Evolutionary conservation across 108 stramenopile genomes (phyloP), one percentile per base, ranked within the genome.

Genomic region (Cafeteria roenbergensis): DNA sequence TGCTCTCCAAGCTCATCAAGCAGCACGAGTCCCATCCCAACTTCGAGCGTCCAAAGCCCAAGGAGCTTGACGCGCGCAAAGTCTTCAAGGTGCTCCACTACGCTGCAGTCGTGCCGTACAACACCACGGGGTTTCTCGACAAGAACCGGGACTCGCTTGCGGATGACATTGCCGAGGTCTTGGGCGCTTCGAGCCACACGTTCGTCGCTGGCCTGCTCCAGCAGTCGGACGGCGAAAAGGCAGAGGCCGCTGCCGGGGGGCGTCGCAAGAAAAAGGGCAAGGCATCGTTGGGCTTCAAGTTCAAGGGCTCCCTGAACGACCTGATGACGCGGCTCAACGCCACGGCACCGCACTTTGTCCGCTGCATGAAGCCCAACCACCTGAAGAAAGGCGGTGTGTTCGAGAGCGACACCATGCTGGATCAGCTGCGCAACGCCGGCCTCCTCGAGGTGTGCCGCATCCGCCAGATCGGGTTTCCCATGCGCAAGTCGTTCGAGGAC

Each of bases 291-390:
- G 79, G 79, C 30, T 57, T 64, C 24, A 89, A 94, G 69, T 97
- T 97, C 75, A 87, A 88, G 68, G 33, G 68, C 21, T 91, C 92
- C 69, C 85, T 95, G 28, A 71, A 78, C 35, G 77, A 85, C 55
- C 82, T 98, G 54, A 87, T 92, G 51, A 67, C 59, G 31, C 84
- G 87, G 4, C 87, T 98, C 56, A 90, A 92, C 62, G 71, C 70
- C 25, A 96, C 94, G 0, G 82, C 81, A n/a, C 97, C 97, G 0
- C 97, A 99, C 77, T 99, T 92, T 56, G 84, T 99, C 32, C 91
- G 97, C 28, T 99, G 97, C 78, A 80, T 99, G 51, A 99, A 99
- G 78, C 94, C 97, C 56, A 99, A 99, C 64, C 80, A 80, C 25
- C 33, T 36, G 24, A 80, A 84, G 60, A 71, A 72, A 20, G 73